A percentile compares a stretch with the other conserved stretches of the same genome.
phyloP scores from a whole-genome alignment of 2,329 filamentous ascomycete genomes.

The Xylariaceae sp. region DNA sequence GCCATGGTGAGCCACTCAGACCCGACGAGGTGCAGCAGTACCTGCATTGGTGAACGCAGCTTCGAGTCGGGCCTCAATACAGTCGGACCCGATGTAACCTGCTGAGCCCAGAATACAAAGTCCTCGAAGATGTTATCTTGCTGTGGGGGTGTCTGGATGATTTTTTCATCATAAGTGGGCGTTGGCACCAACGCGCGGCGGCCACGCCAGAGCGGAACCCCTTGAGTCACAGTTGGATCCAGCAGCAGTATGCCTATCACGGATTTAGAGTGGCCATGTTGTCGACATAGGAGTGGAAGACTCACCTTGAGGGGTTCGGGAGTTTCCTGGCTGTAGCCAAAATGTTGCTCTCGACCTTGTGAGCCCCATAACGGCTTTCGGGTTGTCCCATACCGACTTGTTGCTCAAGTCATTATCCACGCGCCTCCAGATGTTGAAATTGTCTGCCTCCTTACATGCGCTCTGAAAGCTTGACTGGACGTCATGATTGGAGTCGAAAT shows the following conservation, averaged over 20 bases:
- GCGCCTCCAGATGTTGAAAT: conserved; percentile 26
- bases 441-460: conserved; percentile 12
- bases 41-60: conserved; percentile 20
- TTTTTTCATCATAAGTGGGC: conserved; percentile 1
- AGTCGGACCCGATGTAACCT: not conserved
- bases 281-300: not conserved
- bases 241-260: conserved; percentile 14
- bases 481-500: conserved; percentile 18
- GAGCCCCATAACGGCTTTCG: conserved; percentile 20
- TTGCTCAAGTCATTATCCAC: conserved; percentile 25
- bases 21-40: conserved; percentile 25
- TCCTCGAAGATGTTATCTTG: conserved; percentile 23
- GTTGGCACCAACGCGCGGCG: conserved; percentile 20
- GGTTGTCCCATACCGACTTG: conserved; percentile 24
- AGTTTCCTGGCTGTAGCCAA: conserved; percentile 18
- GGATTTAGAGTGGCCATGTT: not conserved
- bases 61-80: not conserved
- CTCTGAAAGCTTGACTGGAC: conserved; percentile 5
- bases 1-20: conserved; percentile 28
- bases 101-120: conserved; percentile 27
- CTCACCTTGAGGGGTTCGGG: conserved; percentile 3
- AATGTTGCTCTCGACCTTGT: conserved; percentile 26
- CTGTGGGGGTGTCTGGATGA: not conserved
- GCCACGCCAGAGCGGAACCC: conserved; percentile 26
- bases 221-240: conserved; percentile 17